Base-by-base conservation (phyloP, 2,329 filamentous ascomycete genomes). In the Trichoderma hamatum region DNA sequence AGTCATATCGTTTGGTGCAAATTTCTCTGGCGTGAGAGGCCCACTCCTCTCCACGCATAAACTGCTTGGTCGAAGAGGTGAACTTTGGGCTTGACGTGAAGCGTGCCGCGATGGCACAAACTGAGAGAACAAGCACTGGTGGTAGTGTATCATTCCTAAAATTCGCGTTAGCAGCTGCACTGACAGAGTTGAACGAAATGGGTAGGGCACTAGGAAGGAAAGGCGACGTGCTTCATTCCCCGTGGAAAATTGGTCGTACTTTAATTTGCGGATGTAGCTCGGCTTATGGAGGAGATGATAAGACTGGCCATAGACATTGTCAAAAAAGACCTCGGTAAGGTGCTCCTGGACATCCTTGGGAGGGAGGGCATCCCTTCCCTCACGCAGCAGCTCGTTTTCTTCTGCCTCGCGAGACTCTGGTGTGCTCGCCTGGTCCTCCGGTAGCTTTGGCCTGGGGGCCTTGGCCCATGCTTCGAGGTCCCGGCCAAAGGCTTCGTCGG, bases 221-320 rank as follows among this genome's bases (percentile, higher is more conserved):
- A 59, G 39, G 63, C 36, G 63, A 55, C 62, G 30, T 60, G 43
- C 46, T 60, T 55, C 54, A 67, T 67, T 52, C 30, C 43, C 52
- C 28, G 30, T 34, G 39, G 52, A 56, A 19, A 58, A 24, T 3
- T 19, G 46, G 52, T 59, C 87, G 71, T 80, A 90, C 89, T 85
- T 88, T 67, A 96, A 79, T 75, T 93, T 93, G 70, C 94, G 88
- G 92, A 98, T 97, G 78, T 96, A 98, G 78, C 94, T 98, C 46
- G 96, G 95, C 78, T 97, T 98, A 80, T 99, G 96, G 11, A 99
- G 87, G 24, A 99, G 83, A 72, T 96, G 92, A 78, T 98, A 99
- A 39, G 93, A 92, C 77, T 98, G 96, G 10, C 96, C 96, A 76
- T 99, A 98, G 0, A 98, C 88, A 75, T 92, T 94, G 76, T 98